Conservation (phyloP, 192 early-diverging fungal species). For the Coemansia sp. region DNA sequence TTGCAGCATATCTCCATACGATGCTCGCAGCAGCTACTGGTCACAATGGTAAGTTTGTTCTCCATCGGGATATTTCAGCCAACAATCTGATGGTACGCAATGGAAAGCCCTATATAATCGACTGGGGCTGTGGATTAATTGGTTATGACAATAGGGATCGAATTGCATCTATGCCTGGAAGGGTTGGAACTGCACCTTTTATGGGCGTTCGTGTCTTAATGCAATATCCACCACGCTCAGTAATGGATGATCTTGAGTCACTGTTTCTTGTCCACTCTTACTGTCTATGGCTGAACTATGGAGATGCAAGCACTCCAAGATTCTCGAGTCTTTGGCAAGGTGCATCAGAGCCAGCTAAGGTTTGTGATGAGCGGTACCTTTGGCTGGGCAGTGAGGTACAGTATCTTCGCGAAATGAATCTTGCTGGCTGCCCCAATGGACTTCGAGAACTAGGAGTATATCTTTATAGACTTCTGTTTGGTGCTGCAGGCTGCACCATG, state of each 20-base stretch:
- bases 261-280: slow-evolving; percentile 3
- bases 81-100: slow-evolving; percentile 3
- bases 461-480: not conserved
- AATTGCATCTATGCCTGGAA: not conserved
- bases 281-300: slow-evolving; percentile 7
- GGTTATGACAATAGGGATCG: not conserved
- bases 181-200: slow-evolving; percentile 6
- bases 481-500: not conserved
- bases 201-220: slow-evolving; percentile 3
- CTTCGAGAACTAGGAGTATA: not conserved
- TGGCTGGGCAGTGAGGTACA: not conserved
- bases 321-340: not conserved
- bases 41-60: not conserved
- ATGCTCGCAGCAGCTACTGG: slow-evolving; percentile 1
- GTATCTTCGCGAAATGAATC: not conserved
- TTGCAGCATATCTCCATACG: slow-evolving; percentile 8
- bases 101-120: slow-evolving; percentile 4
- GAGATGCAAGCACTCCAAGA: not conserved
- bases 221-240: not conserved
- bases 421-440: not conserved
- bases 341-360: not conserved
- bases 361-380: not conserved
- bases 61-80: slow-evolving; percentile 4
- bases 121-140: slow-evolving; percentile 10
- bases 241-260: slow-evolving; percentile 4